These are phyloP conservation scores for Aspergillus chevalieri DNA, from an alignment of 2,329 filamentous ascomycete genomes.

Conservation along the genomic window DNA sequence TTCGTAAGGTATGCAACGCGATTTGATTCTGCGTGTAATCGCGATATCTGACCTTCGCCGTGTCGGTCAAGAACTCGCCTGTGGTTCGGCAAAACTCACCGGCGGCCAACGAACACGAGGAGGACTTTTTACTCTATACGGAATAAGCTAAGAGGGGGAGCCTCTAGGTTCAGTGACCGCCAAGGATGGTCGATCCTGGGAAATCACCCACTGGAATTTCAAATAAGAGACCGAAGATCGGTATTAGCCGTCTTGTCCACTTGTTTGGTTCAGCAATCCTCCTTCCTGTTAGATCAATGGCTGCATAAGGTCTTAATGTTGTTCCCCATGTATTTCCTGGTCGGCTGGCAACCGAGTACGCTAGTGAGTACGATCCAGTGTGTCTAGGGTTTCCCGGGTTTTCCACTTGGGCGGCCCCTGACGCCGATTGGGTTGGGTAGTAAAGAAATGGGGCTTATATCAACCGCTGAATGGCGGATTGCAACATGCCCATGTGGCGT, in stretches of 20 bases:
- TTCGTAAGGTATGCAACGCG: too few relatives aligned
- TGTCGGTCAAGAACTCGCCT: too few relatives aligned
- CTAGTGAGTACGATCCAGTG: background rate
- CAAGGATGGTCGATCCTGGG: conserved; percentile 14
- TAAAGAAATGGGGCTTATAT: background rate
- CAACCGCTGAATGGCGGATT: background rate
- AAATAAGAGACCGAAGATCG: conserved; percentile 9
- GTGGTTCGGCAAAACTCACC: too few relatives aligned
- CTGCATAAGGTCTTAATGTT: background rate
- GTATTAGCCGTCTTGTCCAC: background rate
- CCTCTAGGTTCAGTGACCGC: conserved; percentile 5
- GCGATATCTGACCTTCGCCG: too few relatives aligned
- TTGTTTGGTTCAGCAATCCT: background rate
- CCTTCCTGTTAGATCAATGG: background rate
- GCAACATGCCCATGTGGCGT: background rate
- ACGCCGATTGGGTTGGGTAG: background rate
- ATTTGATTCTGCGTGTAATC: too few relatives aligned
- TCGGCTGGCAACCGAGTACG: background rate
- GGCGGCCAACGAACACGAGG: background rate
- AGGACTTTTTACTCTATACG: background rate
- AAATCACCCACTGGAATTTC: conserved; percentile 7
- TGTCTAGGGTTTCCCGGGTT: background rate
- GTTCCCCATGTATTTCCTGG: background rate
- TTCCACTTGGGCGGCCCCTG: background rate
- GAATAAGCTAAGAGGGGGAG: background rate